Base-by-base conservation (phyloP, 192 early-diverging fungal genomes). In the Chytriomyces hyalinus region DNA sequence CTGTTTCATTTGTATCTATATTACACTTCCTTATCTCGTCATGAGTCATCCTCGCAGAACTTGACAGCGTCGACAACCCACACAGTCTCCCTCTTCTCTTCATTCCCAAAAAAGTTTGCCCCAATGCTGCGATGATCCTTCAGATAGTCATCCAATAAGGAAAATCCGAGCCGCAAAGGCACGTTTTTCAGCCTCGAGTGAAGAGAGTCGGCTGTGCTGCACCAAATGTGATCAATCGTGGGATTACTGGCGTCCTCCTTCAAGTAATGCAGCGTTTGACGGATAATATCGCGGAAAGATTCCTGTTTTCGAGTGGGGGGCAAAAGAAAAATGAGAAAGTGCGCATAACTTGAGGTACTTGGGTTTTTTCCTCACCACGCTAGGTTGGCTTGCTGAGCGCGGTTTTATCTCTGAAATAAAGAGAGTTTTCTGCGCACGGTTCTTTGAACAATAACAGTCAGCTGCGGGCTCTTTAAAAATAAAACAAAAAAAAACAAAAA, bases 391-490 rank as follows among this genome's bases (percentile, higher is more conserved):
- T 20, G 20, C 15, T n/a, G 53, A 57, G 13, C 53, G 53, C 53
- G 53, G 53, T 20, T 57, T 57, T 13, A 57, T 57, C 20, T 57
- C 53, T 13, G 53, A 57, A 57, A 57, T 57, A 57, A 57, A 57
- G 20, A 57, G 53, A n/a, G 53, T 57, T 13, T 20, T 20, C 53
- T 57, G 13, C 20, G 13, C 53, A n/a, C 20, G 53, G 53, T 57
- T 20, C 53, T 57, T 13, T 13, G 13, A 57, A 57, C 53, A 57
- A 20, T 57, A 13, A 13, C 53, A 57, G 20, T 57, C 53, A 57
- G 20, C 20, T 20, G 15, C 13, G 13, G 53, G 20, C 20, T 57
- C 5, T n/a, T 4, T 57, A 20, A 20, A 20, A 0, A 3, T 57
- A n/a, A 20, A 57, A 3, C 53, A 57, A 57, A 57, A 20, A 20